Evolutionary conservation across 805 yeast genomes (phyloP).

Genomic region (Zygoascus flipseniorum): DNA sequence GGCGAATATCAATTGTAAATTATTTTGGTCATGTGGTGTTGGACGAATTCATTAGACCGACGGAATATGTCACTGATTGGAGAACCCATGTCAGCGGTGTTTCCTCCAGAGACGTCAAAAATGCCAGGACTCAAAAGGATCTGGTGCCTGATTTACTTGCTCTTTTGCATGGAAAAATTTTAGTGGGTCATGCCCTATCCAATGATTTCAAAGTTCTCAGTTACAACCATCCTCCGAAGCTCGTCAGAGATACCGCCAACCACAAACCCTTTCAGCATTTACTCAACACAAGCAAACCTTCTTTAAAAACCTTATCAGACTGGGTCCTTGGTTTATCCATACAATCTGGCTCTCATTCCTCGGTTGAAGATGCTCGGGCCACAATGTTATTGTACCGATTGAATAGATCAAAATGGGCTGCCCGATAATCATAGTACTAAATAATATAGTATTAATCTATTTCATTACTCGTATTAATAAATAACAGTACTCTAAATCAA

Average conservation of each 20-base stretch:
- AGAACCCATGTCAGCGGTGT: conserved; percentile 91
- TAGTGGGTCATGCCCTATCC: conserved; percentile 81
- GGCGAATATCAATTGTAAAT: conserved; percentile 82
- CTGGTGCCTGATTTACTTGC: conserved; percentile 54
- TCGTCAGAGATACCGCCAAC: conserved; percentile 67
- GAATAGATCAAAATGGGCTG: background rate
- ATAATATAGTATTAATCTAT: background rate
- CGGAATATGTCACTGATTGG: conserved; percentile 76
- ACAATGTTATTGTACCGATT: conserved; percentile 70
- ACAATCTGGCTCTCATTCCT: conserved; percentile 71
- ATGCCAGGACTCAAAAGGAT: conserved; percentile 56
- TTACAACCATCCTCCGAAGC: conserved; percentile 36
- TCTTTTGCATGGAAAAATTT: conserved; percentile 36
- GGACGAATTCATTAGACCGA: conserved; percentile 71
- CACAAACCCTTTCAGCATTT: conserved; percentile 50
- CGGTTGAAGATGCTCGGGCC: conserved; percentile 85
- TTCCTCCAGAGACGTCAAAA: conserved; percentile 55
- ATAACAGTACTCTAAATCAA: background rate
- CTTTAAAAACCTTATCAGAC: conserved; percentile 55
- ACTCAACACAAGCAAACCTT: conserved; percentile 63
- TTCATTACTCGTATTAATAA: background rate
- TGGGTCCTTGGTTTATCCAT: conserved; percentile 52
- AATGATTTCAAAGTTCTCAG: conserved; percentile 64
- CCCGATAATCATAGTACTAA: background rate
- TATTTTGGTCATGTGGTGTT: conserved; percentile 63